These are phyloP conservation scores for Boletus insuetus DNA, from an alignment of 768 basidiomycete species.

Conservation along the genomic window DNA sequence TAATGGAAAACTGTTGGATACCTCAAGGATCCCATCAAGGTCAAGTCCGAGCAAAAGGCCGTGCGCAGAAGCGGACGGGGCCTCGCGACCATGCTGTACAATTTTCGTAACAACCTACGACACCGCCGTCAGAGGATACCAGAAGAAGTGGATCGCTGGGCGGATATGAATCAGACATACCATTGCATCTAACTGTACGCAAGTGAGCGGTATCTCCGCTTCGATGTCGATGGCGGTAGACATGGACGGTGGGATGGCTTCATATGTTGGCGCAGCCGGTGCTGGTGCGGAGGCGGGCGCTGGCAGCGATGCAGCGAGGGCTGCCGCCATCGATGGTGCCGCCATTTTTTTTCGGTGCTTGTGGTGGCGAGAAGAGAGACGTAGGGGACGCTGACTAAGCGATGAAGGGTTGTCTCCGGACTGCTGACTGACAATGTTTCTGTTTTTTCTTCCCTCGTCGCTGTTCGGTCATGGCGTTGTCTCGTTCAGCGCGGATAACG, in stretches of 20 bases:
- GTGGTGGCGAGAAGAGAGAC: neutral
- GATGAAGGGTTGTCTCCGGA: too few relatives aligned
- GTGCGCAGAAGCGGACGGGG: constrained; percentile 67
- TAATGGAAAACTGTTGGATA: constrained; percentile 87
- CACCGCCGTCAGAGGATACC: constrained; percentile 16
- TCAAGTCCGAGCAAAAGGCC: constrained; percentile 90
- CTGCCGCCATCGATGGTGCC: constrained; percentile 87
- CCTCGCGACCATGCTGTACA: constrained; percentile 86
- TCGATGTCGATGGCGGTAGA: constrained; percentile 92
- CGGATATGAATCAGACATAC: constrained; percentile 44
- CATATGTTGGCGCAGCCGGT: constrained; percentile 67
- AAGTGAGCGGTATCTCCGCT: constrained; percentile 76
- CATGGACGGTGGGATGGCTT: constrained; percentile 90
- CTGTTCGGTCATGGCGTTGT: constrained; percentile 43
- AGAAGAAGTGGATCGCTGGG: constrained; percentile 1
- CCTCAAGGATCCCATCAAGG: constrained; percentile 85
- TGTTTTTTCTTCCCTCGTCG: too few relatives aligned
- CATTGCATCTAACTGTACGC: constrained; percentile 83
- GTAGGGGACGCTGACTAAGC: constrained; percentile 21
- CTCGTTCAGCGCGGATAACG: constrained; percentile 71
- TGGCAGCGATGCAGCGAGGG: constrained; percentile 81
- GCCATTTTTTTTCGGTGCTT: constrained; percentile 41
- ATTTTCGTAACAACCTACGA: constrained; percentile 88
- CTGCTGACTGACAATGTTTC: too few relatives aligned
- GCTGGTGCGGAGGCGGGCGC: constrained; percentile 54